Evolutionary conservation across 2,329 filamentous ascomycete genomes (phyloP).

Genomic region (Fusarium staphyleae): DNA sequence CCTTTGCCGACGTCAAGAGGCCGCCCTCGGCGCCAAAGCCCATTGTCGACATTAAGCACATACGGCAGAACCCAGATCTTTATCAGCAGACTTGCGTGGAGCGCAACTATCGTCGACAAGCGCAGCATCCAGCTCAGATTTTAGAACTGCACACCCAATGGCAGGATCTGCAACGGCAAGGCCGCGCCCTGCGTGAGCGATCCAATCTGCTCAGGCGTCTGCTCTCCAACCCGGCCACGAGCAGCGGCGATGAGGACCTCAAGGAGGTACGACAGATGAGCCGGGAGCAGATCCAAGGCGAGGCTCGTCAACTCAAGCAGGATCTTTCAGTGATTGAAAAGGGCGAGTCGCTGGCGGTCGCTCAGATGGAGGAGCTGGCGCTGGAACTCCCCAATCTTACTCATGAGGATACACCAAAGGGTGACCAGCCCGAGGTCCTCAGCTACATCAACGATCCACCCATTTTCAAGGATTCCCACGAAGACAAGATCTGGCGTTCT

Average conservation of each 20-base stretch:
- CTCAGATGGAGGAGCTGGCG: slow-evolving; percentile 77
- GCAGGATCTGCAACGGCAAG: slow-evolving; percentile 66
- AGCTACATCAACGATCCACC: slow-evolving; percentile 80
- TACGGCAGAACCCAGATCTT: slow-evolving; percentile 81
- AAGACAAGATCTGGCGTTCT: slow-evolving; percentile 64
- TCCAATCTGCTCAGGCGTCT: slow-evolving; percentile 67
- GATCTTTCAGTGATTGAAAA: slow-evolving; percentile 66
- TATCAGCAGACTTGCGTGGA: slow-evolving; percentile 84
- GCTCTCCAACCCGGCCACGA: slow-evolving; percentile 60
- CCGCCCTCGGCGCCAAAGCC: slow-evolving; percentile 80
- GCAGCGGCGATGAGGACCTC: slow-evolving; percentile 53
- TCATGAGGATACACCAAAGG: slow-evolving; percentile 75
- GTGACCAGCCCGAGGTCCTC: slow-evolving; percentile 69
- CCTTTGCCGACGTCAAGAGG: slow-evolving; percentile 49
- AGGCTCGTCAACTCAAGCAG: slow-evolving; percentile 71
- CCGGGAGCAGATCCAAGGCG: slow-evolving; percentile 63
- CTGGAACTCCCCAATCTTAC: slow-evolving; percentile 87
- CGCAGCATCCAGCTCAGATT: slow-evolving; percentile 63
- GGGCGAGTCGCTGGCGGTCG: slow-evolving; percentile 64
- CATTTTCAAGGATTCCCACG: slow-evolving; percentile 45
- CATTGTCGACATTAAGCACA: slow-evolving; percentile 84
- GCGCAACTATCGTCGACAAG: slow-evolving; percentile 76
- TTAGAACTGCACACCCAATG: slow-evolving; percentile 62
- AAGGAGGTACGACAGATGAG: slow-evolving; percentile 47
- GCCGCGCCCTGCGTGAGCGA: slow-evolving; percentile 67